A percentile compares a stretch with the other conserved stretches of the same genome.
phyloP scores from a whole-genome alignment of 768 basidiomycete genomes.

The Suillus sp. region DNA sequence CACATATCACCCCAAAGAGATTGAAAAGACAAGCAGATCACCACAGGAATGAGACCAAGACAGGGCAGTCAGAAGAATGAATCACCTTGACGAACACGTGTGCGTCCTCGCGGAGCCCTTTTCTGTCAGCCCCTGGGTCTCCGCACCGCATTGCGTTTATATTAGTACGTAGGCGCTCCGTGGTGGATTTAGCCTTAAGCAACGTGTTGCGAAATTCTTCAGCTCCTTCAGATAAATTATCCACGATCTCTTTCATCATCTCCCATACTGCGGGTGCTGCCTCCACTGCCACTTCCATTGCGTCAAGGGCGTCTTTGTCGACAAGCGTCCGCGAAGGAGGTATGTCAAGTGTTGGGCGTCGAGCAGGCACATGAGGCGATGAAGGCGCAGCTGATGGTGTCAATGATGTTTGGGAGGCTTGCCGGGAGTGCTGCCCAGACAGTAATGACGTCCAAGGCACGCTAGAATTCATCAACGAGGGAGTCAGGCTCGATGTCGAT shows the following conservation, averaged over 20 bases:
- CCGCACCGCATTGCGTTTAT: constrained; percentile 61
- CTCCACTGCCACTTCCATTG: constrained; percentile 77
- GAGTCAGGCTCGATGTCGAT: constrained; percentile 23
- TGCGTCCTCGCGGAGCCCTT: constrained; percentile 72
- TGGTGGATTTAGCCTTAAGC: constrained; percentile 62
- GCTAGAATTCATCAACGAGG: constrained; percentile 16
- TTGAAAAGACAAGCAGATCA: background rate
- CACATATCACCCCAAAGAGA: background rate
- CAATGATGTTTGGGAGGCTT: constrained; percentile 47
- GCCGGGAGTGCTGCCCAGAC: constrained; percentile 40
- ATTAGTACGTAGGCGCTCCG: constrained; percentile 60
- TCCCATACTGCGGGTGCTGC: constrained; percentile 83
- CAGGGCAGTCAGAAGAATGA: constrained; percentile 2
- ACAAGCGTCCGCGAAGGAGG: constrained; percentile 64
- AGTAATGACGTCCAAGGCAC: constrained; percentile 17
- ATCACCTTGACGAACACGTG: constrained; percentile 80
- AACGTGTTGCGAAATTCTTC: constrained; percentile 57
- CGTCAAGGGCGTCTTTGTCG: constrained; percentile 77
- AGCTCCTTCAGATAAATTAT: constrained; percentile 54
- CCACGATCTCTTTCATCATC: constrained; percentile 73
- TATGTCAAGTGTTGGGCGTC: constrained; percentile 46
- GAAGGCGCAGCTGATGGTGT: constrained; percentile 42
- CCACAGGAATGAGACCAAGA: background rate
- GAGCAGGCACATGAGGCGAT: constrained; percentile 27
- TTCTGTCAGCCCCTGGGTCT: constrained; percentile 55